A percentile compares a stretch with the other conserved stretches of the same genome.
Conservation (phyloP, 2,329 filamentous ascomycete genomes). For the Colletotrichum salicis region DNA sequence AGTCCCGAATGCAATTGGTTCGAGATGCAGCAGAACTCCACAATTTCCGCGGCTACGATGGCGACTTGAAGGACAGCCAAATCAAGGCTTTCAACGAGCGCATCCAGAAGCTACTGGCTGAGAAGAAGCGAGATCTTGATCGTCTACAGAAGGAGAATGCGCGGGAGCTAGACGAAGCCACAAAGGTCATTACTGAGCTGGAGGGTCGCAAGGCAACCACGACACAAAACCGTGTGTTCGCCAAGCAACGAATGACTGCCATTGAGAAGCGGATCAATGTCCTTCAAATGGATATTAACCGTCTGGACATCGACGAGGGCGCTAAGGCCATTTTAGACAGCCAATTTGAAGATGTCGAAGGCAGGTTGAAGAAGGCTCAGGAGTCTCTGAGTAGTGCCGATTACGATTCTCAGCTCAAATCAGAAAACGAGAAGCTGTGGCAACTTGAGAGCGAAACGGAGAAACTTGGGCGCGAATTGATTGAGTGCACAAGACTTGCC, state of each 20-base stretch:
- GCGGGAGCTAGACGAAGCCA: slow-evolving; percentile 79
- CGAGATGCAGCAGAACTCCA: slow-evolving; percentile 81
- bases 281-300: slow-evolving; percentile 75
- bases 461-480: slow-evolving; percentile 80
- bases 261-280: slow-evolving; percentile 77
- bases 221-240: slow-evolving; percentile 78
- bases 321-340: slow-evolving; percentile 80
- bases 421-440: slow-evolving; percentile 72
- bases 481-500: slow-evolving; percentile 83
- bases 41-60: slow-evolving; percentile 85
- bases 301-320: slow-evolving; percentile 88
- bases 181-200: slow-evolving; percentile 76
- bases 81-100: slow-evolving; percentile 82
- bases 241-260: slow-evolving; percentile 75
- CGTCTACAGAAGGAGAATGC: slow-evolving; percentile 78
- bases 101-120: slow-evolving; percentile 77
- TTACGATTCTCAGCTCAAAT: slow-evolving; percentile 77
- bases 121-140: slow-evolving; percentile 84
- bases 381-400: slow-evolving; percentile 70
- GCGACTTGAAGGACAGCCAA: slow-evolving; percentile 77
- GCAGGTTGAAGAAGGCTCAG: slow-evolving; percentile 69
- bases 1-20: slow-evolving; percentile 77
- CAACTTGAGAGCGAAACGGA: slow-evolving; percentile 78
- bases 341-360: slow-evolving; percentile 75
- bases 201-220: slow-evolving; percentile 78